Conservation (phyloP, 768 basidiomycete species). For the Antrodiella citrinella region DNA sequence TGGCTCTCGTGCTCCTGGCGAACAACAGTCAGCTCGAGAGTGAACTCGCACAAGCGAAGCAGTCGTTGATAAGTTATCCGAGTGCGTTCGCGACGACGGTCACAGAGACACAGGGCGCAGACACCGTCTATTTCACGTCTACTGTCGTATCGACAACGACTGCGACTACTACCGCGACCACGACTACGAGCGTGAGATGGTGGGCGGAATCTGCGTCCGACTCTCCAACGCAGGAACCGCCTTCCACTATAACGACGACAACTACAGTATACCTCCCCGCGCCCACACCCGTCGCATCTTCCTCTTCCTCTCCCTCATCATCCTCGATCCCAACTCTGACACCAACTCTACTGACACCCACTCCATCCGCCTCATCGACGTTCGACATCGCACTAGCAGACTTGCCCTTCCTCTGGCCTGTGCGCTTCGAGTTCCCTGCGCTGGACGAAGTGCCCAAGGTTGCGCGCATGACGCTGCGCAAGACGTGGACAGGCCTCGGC, state of each 20-base stretch:
- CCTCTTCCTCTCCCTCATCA: not conserved
- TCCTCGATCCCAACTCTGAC: not conserved
- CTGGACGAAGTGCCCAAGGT: conserved; percentile 28
- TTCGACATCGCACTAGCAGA: conserved; percentile 15
- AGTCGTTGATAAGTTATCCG: not conserved
- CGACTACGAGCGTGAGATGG: conserved; percentile 3
- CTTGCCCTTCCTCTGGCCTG: conserved; percentile 21
- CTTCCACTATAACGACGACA: not conserved
- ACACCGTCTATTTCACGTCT: not conserved
- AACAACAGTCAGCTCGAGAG: conserved; percentile 14
- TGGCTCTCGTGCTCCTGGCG: conserved; percentile 21
- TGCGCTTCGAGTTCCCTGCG: conserved; percentile 15
- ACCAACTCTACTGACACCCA: not conserved
- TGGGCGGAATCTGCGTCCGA: not conserved
- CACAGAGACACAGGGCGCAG: not conserved
- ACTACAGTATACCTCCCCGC: not conserved
- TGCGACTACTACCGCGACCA: conserved; percentile 10
- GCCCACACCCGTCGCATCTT: not conserved
- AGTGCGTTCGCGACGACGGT: not conserved
- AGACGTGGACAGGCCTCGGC: conserved; percentile 31
- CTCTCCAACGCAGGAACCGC: not conserved
- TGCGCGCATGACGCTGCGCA: conserved; percentile 20
- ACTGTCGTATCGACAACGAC: conserved; percentile 8
- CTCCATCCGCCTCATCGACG: not conserved
- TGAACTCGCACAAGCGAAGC: not conserved